phyloP scores from a whole-genome alignment of 768 basidiomycete species.

The Lentinula aciculospora region DNA sequence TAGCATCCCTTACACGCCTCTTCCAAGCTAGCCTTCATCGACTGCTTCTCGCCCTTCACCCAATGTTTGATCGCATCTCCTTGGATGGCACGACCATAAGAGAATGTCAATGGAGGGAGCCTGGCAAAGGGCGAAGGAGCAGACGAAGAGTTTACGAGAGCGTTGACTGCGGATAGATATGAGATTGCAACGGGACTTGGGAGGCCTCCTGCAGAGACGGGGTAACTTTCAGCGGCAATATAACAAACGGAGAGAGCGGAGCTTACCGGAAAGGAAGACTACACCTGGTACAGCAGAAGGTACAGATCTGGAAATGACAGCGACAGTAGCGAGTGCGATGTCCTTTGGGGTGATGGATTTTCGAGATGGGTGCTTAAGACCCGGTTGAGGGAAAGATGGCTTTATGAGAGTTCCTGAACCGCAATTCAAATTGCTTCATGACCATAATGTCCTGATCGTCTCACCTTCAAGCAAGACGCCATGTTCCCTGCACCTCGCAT shows the following conservation, averaged over 20 bases:
- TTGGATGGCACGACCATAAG: slow-evolving; percentile 46
- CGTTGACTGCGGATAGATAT: slow-evolving; percentile 37
- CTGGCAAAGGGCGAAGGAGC: slow-evolving; percentile 29
- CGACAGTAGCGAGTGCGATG: slow-evolving; percentile 40
- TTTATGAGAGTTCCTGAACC: slow-evolving; percentile 41
- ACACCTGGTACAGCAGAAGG: slow-evolving; percentile 43
- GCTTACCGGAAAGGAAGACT: slow-evolving; percentile 43
- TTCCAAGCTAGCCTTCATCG: slow-evolving; percentile 31
- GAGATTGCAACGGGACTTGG: slow-evolving; percentile 31
- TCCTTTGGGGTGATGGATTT: slow-evolving; percentile 28
- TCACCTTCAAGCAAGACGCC: slow-evolving; percentile 45
- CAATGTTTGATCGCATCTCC: slow-evolving; percentile 42
- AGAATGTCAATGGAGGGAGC: slow-evolving; percentile 41
- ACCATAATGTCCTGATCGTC: not conserved
- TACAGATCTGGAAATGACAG: slow-evolving; percentile 37
- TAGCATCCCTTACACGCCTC: slow-evolving; percentile 38
- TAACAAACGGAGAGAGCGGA: not conserved
- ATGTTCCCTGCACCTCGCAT: slow-evolving; percentile 36
- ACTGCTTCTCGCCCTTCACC: slow-evolving; percentile 37
- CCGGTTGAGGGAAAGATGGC: slow-evolving; percentile 47
- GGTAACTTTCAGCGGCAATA: not conserved
- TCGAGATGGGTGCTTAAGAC: slow-evolving; percentile 34
- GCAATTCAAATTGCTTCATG: not conserved
- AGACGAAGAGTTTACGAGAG: slow-evolving; percentile 26
- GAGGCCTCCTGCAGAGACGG: slow-evolving; percentile 31